Evolutionary conservation across 169 alveolate genomes (phyloP).

Genomic region (Besnoitia besnoiti): DNA sequence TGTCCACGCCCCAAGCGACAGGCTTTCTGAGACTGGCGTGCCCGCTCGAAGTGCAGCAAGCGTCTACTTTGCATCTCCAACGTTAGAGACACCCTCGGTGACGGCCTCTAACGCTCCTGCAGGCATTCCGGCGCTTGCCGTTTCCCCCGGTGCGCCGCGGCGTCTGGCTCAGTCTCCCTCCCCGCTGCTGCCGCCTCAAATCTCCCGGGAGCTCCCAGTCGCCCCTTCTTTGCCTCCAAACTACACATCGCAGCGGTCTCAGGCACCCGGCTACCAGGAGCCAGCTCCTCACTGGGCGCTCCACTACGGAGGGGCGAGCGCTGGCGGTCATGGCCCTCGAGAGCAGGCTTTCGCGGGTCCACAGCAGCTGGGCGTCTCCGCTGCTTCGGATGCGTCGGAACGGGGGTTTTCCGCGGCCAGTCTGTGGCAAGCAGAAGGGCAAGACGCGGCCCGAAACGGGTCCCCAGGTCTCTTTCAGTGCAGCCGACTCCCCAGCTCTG

Average conservation of each 20-base stretch:
- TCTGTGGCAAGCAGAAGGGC: background rate
- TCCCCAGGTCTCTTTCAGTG: background rate
- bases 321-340: too few species aligned
- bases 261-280: too few species aligned
- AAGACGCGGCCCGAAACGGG: background rate
- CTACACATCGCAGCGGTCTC: background rate
- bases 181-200: background rate
- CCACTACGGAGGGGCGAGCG: too few species aligned
- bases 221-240: background rate
- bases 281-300: too few species aligned
- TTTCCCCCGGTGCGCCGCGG: background rate
- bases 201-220: background rate
- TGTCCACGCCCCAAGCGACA: background rate
- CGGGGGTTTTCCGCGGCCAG: background rate
- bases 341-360: too few species aligned
- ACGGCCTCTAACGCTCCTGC: background rate
- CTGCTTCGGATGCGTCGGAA: background rate
- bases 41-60: background rate
- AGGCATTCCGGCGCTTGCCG: background rate
- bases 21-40: background rate
- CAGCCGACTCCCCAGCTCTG: background rate
- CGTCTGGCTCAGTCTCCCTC: background rate
- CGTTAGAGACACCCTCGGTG: background rate
- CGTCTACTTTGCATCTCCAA: background rate
- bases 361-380: too few species aligned